Conservation (phyloP, 306 rosid genomes). For the Gastrolobium villosum region DNA sequence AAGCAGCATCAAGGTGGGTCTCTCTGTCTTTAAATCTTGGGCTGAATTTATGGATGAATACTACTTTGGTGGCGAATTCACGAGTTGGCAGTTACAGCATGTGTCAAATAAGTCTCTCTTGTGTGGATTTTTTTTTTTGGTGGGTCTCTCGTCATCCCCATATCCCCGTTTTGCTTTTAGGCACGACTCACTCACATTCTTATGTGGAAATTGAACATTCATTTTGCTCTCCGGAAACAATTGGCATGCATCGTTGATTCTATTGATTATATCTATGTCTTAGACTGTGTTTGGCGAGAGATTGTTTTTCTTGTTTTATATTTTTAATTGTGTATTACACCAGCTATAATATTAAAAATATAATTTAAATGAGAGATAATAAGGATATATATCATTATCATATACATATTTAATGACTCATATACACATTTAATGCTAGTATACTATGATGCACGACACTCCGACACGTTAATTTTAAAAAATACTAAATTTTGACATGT, state of each 20-base stretch:
- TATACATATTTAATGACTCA: not conserved
- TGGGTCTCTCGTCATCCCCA: not conserved
- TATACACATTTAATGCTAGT: too few species aligned
- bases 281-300: not conserved
- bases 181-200: conserved; percentile 8
- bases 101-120: not conserved
- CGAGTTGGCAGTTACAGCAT: conserved; percentile 10
- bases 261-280: not conserved
- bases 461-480: too few species aligned
- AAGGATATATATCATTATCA: too few species aligned
- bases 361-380: not conserved
- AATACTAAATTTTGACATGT: too few species aligned
- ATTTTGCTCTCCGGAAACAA: conserved; percentile 2
- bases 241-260: not conserved
- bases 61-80: conserved; percentile 41
- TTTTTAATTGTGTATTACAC: not conserved
- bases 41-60: conserved; percentile 15
- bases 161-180: not conserved
- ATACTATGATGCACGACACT: too few species aligned
- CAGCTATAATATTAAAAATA: not conserved
- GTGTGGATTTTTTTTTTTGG: not conserved
- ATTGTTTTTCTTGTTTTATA: not conserved
- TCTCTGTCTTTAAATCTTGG: not conserved
- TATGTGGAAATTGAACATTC: not conserved
- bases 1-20: conserved; percentile 25